Evolutionary conservation across 306 rosid species (phyloP).

Genomic region (Sicyos baderoa): DNA sequence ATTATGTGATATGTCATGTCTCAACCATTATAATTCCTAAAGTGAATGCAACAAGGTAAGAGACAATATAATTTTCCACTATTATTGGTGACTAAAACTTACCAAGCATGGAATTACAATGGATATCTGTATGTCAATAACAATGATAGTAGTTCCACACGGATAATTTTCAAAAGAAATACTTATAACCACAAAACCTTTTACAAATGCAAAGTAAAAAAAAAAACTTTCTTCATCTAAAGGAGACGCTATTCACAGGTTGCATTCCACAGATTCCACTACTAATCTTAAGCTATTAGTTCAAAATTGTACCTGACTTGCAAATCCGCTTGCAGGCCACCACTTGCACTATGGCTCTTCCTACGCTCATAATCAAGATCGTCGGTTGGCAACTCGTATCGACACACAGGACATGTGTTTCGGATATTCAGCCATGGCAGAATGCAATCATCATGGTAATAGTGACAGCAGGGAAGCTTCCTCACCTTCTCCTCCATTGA

Average conservation of each 20-base stretch:
- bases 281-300: slow-evolving; percentile 33
- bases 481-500: slow-evolving; percentile 57
- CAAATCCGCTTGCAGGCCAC: slow-evolving; percentile 30
- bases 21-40: slow-evolving; percentile 2
- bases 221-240: slow-evolving; percentile 19
- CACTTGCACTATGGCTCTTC: slow-evolving; percentile 37
- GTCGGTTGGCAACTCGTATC: slow-evolving; percentile 78
- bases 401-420: slow-evolving; percentile 82
- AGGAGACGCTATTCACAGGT: slow-evolving; percentile 30
- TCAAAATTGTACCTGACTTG: slow-evolving; percentile 37
- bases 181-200: not conserved
- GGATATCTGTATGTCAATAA: not conserved
- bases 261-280: slow-evolving; percentile 11
- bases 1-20: not conserved
- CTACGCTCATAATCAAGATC: slow-evolving; percentile 73
- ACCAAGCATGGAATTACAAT: slow-evolving; percentile 6
- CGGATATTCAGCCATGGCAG: slow-evolving; percentile 80
- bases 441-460: slow-evolving; percentile 81
- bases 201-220: slow-evolving; percentile 9
- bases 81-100: not conserved
- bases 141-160: slow-evolving; percentile 1
- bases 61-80: not conserved
- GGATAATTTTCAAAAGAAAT: slow-evolving; percentile 6
- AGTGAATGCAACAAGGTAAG: not conserved
- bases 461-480: slow-evolving; percentile 76